A percentile compares a stretch with the other conserved stretches of the same genome.
phyloP scores from a whole-genome alignment of 352 stramenopile species.

The Pythium phragmitis region DNA sequence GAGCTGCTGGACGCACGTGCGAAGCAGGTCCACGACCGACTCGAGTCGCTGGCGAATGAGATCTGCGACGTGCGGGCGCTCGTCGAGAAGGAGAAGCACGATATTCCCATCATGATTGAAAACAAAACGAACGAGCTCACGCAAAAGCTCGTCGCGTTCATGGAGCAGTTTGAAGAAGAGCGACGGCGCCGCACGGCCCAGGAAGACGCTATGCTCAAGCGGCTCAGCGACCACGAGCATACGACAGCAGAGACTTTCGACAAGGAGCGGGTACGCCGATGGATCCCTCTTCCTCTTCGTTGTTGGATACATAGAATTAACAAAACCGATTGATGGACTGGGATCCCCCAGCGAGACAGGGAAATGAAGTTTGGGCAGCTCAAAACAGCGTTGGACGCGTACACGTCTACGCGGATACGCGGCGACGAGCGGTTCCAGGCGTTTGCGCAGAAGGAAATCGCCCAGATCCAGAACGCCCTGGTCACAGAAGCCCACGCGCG shows the following conservation, averaged over 20 bases:
- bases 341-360: slow-evolving; percentile 35
- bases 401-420: slow-evolving; percentile 67
- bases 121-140: slow-evolving; percentile 86
- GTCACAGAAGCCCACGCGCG: slow-evolving; percentile 79
- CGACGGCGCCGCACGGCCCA: slow-evolving; percentile 73
- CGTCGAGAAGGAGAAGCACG: slow-evolving; percentile 84
- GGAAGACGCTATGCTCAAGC: slow-evolving; percentile 91
- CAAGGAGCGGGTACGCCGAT: slow-evolving; percentile 44
- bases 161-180: slow-evolving; percentile 89
- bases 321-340: no score
- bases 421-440: slow-evolving; percentile 75
- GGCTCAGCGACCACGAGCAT: slow-evolving; percentile 88
- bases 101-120: slow-evolving; percentile 91
- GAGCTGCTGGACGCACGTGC: slow-evolving; percentile 76
- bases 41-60: slow-evolving; percentile 72
- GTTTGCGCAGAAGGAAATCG: slow-evolving; percentile 70
- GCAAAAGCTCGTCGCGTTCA: slow-evolving; percentile 86
- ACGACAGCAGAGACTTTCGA: slow-evolving; percentile 71
- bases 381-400: slow-evolving; percentile 68
- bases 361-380: slow-evolving; percentile 72
- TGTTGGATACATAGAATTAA: not conserved
- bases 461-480: slow-evolving; percentile 76
- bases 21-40: slow-evolving; percentile 65
- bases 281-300: not conserved
- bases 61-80: slow-evolving; percentile 78